Evolutionary conservation across 805 yeast genomes (phyloP), one percentile per base, ranked within the genome.

Genomic region (Gaillardinia entomophila): DNA sequence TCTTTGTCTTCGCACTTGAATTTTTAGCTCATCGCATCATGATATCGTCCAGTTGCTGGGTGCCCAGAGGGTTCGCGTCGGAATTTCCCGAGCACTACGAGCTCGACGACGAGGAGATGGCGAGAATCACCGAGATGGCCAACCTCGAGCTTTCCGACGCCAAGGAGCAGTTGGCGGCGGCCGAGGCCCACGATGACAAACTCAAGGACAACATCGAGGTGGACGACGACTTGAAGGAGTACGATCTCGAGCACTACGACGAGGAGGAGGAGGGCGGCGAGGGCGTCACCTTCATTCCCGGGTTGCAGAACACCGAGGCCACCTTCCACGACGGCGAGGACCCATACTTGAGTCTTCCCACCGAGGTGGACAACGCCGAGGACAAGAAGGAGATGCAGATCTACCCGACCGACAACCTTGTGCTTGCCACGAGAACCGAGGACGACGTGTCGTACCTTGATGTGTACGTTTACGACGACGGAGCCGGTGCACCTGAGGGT

Each of bases 11-110:
- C n/a, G n/a, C n/a, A n/a, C n/a, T n/a, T n/a, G 10, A 19, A 19
- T 29, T 15, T 24, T 29, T 7, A 16, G 20, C 12, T 22, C 24
- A 29, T 8, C 22, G 5, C 13, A 45, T 7, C 28, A 88, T 89
- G 96, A 82, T 90, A 42, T 87, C 98, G 25, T 82, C 97, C 17
- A 79, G 92, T 30, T 67, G 80, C 32, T 92, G 98, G 97, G 96
- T 90, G 16, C 97, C 97, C 31, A 77, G 96, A 50, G 98, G 98
- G 4, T 83, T 72, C 57, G 94, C 98, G 18, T 75, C 94, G 24
- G 97, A 89, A 57, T 85, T 81, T 53, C 97, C 98, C 4, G 86
- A 78, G 49, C 76, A 82, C 51, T 88, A 87, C 49, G 95, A 86
- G 45, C 64, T 90, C 34, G 80, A 88, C 45, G 97, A 92, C 41